A percentile compares a stretch with the other conserved stretches of the same genome.
These are phyloP conservation scores for Quercus suber DNA, from an alignment of 306 rosid genomes.

Conservation along the genomic window DNA sequence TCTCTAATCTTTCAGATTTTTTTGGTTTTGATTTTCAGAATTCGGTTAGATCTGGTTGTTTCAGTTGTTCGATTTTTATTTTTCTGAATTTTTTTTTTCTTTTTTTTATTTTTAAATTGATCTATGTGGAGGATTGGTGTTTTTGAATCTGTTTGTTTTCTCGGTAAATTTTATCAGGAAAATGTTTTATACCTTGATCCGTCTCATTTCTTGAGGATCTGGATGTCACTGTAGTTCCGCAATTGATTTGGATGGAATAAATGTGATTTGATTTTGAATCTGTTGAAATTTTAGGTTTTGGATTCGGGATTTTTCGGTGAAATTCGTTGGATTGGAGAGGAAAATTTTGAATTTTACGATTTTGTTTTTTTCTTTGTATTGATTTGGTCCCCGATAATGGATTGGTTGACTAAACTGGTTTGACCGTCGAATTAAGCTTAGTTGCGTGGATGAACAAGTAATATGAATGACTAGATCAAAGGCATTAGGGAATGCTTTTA, in stretches of 20 bases:
- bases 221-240: background rate
- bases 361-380: background rate
- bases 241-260: background rate
- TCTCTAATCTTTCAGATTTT: background rate
- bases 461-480: background rate
- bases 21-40: background rate
- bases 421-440: background rate
- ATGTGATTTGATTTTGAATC: background rate
- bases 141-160: background rate
- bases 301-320: background rate
- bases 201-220: background rate
- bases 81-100: background rate
- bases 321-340: background rate
- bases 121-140: background rate
- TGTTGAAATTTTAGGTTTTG: background rate
- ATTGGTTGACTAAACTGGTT: background rate
- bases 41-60: background rate
- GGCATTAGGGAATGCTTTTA: background rate
- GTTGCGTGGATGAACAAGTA: background rate
- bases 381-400: background rate
- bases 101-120: too few species aligned
- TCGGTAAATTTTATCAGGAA: background rate
- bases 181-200: background rate
- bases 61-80: background rate
- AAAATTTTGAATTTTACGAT: background rate